phyloP scores from a whole-genome alignment of 768 basidiomycete genomes.

The Asterophora parasitica region DNA sequence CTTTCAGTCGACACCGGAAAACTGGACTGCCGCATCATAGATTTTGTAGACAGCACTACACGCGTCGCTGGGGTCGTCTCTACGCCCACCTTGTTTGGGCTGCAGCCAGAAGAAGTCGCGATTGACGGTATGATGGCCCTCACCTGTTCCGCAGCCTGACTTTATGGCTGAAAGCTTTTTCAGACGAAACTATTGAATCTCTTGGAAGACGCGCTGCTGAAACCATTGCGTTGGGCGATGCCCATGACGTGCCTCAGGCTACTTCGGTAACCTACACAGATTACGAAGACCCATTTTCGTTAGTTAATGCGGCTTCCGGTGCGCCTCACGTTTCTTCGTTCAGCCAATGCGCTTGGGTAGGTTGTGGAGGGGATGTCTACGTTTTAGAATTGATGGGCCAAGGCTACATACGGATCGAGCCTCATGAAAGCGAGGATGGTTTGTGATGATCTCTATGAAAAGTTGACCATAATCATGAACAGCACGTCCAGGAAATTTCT shows the following conservation, averaged over 20 bases:
- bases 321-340: constrained; percentile 49
- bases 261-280: constrained; percentile 70
- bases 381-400: constrained; percentile 72
- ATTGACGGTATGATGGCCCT: constrained; percentile 48
- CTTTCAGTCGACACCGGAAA: constrained; percentile 80
- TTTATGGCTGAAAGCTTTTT: constrained; percentile 1
- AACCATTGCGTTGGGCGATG: constrained; percentile 19
- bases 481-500: constrained; percentile 23
- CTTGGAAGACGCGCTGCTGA: constrained; percentile 39
- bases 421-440: constrained; percentile 33
- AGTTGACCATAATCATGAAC: background rate
- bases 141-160: background rate
- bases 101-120: constrained; percentile 63
- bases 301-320: constrained; percentile 46
- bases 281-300: constrained; percentile 67
- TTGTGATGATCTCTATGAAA: constrained; percentile 1
- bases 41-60: constrained; percentile 77
- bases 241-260: constrained; percentile 44
- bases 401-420: constrained; percentile 64
- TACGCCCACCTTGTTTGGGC: constrained; percentile 78
- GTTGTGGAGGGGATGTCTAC: constrained; percentile 65
- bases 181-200: constrained; percentile 49
- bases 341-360: constrained; percentile 73
- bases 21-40: constrained; percentile 80
- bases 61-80: constrained; percentile 71